phyloP scores from a whole-genome alignment of 768 basidiomycete genomes.

The Mycena filopes region DNA sequence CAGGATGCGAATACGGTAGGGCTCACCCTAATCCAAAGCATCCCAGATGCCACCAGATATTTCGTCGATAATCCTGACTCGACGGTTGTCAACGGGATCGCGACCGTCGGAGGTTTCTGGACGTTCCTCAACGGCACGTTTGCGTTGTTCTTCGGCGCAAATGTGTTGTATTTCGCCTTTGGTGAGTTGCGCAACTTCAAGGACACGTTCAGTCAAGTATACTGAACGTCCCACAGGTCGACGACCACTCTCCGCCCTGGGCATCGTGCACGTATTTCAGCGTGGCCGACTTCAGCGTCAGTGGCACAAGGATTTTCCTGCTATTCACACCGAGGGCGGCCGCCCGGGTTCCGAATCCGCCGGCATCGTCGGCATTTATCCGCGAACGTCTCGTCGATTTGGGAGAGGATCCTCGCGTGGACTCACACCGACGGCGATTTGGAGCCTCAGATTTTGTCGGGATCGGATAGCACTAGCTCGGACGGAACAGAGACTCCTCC shows the following conservation, averaged over 20 bases:
- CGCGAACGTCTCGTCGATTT: constrained; percentile 9
- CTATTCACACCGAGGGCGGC: constrained; percentile 11
- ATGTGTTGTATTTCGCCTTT: constrained; percentile 8
- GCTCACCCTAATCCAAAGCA: background rate
- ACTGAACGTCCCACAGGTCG: background rate
- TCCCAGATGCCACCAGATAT: background rate
- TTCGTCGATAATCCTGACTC: background rate
- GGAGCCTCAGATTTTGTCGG: background rate
- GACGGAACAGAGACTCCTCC: too few species aligned
- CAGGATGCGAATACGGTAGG: background rate
- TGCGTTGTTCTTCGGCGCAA: constrained; percentile 4
- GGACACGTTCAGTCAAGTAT: background rate
- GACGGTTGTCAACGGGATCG: background rate
- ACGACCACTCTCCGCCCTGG: background rate
- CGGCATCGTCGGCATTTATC: constrained; percentile 13
- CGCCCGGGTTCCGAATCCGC: constrained; percentile 1
- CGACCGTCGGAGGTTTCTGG: constrained; percentile 17
- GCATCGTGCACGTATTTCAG: constrained; percentile 9
- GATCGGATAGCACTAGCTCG: too few species aligned
- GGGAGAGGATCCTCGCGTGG: background rate
- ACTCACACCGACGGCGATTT: background rate
- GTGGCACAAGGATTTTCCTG: constrained; percentile 12
- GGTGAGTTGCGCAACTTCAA: background rate
- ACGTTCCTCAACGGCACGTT: constrained; percentile 12
- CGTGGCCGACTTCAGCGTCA: background rate